phyloP scores from a whole-genome alignment of 108 stramenopile species.

The Fragilaria crotonensis region DNA sequence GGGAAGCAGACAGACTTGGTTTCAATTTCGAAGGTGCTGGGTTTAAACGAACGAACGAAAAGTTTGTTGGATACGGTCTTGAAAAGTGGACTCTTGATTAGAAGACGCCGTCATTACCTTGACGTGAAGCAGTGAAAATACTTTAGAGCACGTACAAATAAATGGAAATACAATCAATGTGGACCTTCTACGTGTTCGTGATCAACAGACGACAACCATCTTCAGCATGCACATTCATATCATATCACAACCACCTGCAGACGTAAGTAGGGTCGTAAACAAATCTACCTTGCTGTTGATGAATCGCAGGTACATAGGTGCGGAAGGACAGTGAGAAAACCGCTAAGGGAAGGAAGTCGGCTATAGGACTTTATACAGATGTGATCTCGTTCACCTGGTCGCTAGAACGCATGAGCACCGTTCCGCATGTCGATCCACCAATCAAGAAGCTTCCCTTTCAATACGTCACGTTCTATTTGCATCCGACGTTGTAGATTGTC shows the following conservation, averaged over 20 bases:
- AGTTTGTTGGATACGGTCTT: constrained; percentile 66
- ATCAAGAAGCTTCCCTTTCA: background rate
- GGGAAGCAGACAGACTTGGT: constrained; percentile 30
- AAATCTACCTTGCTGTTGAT: no score
- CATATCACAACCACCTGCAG: no score
- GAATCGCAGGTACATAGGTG: no score
- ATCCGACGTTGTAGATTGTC: constrained; percentile 35
- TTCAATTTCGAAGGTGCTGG: constrained; percentile 66
- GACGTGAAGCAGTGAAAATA: no score
- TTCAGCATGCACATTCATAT: no score
- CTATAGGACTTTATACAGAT: background rate
- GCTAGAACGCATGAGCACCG: background rate
- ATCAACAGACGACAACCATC: no score
- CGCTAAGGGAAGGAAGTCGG: no score
- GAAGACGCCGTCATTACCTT: no score
- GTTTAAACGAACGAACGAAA: constrained; percentile 56
- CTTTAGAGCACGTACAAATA: no score
- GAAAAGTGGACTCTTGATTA: constrained; percentile 48
- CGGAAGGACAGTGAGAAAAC: no score
- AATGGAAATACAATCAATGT: background rate
- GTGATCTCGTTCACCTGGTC: background rate
- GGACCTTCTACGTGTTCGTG: background rate
- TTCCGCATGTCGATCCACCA: background rate
- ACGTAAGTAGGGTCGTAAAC: no score
- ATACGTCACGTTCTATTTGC: no score